Conservation (phyloP, 2,329 filamentous ascomycete genomes). For the Xylariaceae sp. region DNA sequence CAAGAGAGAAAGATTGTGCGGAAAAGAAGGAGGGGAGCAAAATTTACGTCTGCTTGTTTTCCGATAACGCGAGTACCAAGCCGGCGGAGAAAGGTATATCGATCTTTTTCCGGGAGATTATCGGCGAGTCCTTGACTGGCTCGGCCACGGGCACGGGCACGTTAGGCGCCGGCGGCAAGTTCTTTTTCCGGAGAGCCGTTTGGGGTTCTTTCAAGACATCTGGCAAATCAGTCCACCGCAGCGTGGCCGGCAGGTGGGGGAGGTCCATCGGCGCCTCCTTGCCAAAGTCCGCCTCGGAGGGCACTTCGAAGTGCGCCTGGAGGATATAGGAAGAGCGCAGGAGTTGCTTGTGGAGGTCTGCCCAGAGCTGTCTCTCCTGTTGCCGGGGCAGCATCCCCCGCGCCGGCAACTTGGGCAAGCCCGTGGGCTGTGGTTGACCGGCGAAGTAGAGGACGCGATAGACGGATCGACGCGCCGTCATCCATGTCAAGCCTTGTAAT, state of each 20-base stretch:
- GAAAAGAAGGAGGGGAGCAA: no score
- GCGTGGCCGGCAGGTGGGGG: constrained; percentile 40
- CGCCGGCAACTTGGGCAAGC: constrained; percentile 37
- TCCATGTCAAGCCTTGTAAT: constrained; percentile 52
- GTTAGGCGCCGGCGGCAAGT: background rate
- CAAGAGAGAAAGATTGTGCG: no score
- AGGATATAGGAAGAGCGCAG: constrained; percentile 52
- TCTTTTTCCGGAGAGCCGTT: constrained; percentile 48
- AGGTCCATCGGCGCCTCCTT: constrained; percentile 33
- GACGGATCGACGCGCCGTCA: constrained; percentile 45
- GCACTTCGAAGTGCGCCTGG: constrained; percentile 50
- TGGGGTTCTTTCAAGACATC: constrained; percentile 48
- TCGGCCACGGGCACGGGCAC: constrained; percentile 37
- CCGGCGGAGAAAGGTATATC: constrained; percentile 50
- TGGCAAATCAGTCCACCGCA: constrained; percentile 57
- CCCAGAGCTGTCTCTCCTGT: constrained; percentile 37
- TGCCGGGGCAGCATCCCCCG: constrained; percentile 12
- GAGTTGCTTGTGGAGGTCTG: constrained; percentile 49
- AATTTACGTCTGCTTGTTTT: constrained; percentile 48
- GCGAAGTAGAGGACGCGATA: constrained; percentile 51
- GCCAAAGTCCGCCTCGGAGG: constrained; percentile 43
- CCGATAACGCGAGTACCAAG: constrained; percentile 42
- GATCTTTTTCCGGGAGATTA: constrained; percentile 50
- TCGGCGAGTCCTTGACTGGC: constrained; percentile 42
- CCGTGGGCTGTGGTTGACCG: constrained; percentile 40